Evolutionary conservation across 2,329 filamentous ascomycete species (phyloP), one percentile per base, ranked within the genome.

Genomic region (Anisogramma anomala): DNA sequence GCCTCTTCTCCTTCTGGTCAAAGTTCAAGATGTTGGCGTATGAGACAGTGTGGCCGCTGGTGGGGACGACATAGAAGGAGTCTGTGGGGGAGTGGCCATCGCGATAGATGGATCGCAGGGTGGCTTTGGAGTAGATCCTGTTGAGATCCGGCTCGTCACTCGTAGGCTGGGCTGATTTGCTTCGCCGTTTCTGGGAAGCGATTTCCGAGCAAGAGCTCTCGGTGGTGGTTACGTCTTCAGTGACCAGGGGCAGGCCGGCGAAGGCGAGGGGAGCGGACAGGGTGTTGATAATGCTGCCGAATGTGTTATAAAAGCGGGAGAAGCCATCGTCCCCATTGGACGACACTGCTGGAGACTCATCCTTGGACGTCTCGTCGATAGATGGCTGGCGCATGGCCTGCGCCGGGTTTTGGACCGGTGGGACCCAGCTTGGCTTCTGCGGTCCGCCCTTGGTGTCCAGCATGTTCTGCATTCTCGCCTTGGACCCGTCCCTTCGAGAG

Each of bases 31-130:
- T 95, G 48, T 83, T 87, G 33, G 91, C 88, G 55, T 96, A 98
- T 0, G 87, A 91, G 46, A 88, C 82, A 3, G 87, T 95, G 49
- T 89, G 87, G 4, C 91, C 89, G 14, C 84, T 86, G 0, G 84
- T 84, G 3, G 89, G 91, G 1, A 98, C 91, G 1, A 96, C 83
- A 58, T 95, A 96, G 64, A 98, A 98, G 7, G 84, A 91, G 52
- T 84, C 83, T 44, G 71, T 74, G 13, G 74, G 66, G 13, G 71
- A 70, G 20, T 79, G 71, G 0, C 76, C 77, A 22, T 81, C 79
- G 42, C 84, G 79, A 15, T 77, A 72, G 31, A 94, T 71, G 1
- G 88, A 85, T 38, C 81, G 75, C 40, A 96, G 71, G 3, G 89
- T 85, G 10, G 89, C 86, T 50, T 78, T 79, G 30, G 87, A 94